Evolutionary conservation across 768 basidiomycete species (phyloP).

Genomic region (Daedalea quercina): DNA sequence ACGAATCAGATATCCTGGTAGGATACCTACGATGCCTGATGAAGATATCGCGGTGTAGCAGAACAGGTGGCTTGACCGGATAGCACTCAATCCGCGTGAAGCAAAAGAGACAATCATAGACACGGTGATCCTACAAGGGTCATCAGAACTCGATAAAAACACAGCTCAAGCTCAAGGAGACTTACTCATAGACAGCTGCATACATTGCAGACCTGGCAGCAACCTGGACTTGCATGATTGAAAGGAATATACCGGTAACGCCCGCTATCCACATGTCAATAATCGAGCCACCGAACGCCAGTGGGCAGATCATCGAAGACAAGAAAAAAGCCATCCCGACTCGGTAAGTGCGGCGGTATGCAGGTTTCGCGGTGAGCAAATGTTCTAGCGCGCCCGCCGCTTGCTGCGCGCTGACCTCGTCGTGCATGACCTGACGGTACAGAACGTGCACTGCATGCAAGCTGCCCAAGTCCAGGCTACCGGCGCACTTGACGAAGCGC

Average conservation of each 20-base stretch:
- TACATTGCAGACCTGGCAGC: constrained; percentile 75
- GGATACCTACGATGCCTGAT: constrained; percentile 78
- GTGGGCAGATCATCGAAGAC: constrained; percentile 73
- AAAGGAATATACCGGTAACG: constrained; percentile 56
- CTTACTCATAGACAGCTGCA: constrained; percentile 89
- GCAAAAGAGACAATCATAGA: constrained; percentile 76
- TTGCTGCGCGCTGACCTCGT: constrained; percentile 79
- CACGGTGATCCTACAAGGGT: constrained; percentile 60
- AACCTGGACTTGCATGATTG: constrained; percentile 64
- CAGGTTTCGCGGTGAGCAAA: constrained; percentile 55
- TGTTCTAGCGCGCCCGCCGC: constrained; percentile 59
- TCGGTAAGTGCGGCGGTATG: constrained; percentile 57
- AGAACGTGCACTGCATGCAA: constrained; percentile 80
- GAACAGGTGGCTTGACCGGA: constrained; percentile 61
- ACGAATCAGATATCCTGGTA: constrained; percentile 86
- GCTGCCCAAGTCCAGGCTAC: constrained; percentile 74
- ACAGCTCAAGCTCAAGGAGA: constrained; percentile 6
- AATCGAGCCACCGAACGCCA: constrained; percentile 81
- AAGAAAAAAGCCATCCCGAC: constrained; percentile 64
- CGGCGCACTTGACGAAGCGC: constrained; percentile 77
- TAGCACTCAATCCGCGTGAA: constrained; percentile 78
- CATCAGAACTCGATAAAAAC: constrained; percentile 5
- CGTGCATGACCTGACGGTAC: constrained; percentile 86
- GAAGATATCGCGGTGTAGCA: constrained; percentile 92
- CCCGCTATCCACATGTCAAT: constrained; percentile 85